These are phyloP conservation scores for Cystobasidium tubakii DNA, from an alignment of 768 basidiomycete species.

Conservation along the genomic window DNA sequence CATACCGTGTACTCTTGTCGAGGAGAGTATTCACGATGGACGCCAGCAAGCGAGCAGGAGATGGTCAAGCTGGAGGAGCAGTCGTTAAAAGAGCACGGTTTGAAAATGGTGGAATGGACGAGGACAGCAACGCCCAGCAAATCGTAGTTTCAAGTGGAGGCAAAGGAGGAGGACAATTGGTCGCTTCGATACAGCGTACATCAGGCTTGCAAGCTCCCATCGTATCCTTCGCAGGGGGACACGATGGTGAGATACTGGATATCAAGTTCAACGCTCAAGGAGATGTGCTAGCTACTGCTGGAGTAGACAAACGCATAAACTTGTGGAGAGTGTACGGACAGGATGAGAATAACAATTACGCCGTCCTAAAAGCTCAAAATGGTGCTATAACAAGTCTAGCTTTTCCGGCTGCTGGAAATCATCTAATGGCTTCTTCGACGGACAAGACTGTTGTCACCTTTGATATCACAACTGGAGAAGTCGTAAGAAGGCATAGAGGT, in stretches of 20 bases:
- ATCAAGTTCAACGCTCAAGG: constrained; percentile 92
- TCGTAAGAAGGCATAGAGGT: constrained; percentile 72
- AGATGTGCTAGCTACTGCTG: constrained; percentile 86
- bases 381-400: constrained; percentile 75
- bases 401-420: constrained; percentile 54
- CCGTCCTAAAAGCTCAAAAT: constrained; percentile 68
- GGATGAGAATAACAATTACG: constrained; percentile 63
- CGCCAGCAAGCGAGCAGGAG: constrained; percentile 17
- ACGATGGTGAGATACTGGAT: constrained; percentile 80
- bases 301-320: constrained; percentile 71
- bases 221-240: constrained; percentile 72
- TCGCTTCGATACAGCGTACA: constrained; percentile 72
- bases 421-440: constrained; percentile 75
- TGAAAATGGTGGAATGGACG: constrained; percentile 39
- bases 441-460: constrained; percentile 74
- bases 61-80: constrained; percentile 33
- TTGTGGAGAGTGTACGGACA: constrained; percentile 45
- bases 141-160: constrained; percentile 50
- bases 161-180: constrained; percentile 48
- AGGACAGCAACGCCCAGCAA: constrained; percentile 46
- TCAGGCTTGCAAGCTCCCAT: constrained; percentile 90
- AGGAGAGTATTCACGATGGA: constrained; percentile 12
- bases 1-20: no score
- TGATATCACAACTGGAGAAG: constrained; percentile 76
- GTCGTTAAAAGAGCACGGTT: constrained; percentile 43